A percentile compares a stretch with the other conserved stretches of the same genome.
phyloP scores from a whole-genome alignment of 176 grass and related monocot species.

The Phragmites australis region DNA sequence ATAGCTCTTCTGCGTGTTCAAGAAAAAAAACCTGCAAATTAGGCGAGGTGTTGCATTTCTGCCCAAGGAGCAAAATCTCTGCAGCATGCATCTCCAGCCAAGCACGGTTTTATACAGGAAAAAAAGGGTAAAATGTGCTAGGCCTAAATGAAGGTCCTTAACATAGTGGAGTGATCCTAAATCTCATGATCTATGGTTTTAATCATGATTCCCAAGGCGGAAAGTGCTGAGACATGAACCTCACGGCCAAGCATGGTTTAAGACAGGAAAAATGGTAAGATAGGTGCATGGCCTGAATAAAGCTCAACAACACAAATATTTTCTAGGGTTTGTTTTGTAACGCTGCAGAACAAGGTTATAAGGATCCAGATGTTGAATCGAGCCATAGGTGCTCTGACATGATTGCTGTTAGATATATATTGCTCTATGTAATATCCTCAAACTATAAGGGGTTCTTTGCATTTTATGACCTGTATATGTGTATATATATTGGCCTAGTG shows the following conservation, averaged over 20 bases:
- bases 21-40: too few relatives aligned
- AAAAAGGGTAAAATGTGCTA: neutral
- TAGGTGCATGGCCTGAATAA: neutral
- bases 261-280: neutral
- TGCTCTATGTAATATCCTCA: too few relatives aligned
- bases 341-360: neutral
- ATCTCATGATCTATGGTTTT: neutral
- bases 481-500: too few relatives aligned
- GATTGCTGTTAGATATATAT: too few relatives aligned
- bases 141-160: neutral
- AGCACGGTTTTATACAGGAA: neutral
- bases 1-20: too few relatives aligned
- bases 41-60: neutral
- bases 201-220: neutral
- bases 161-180: neutral
- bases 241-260: neutral
- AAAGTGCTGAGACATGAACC: neutral
- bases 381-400: neutral
- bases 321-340: neutral
- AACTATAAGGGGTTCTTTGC: too few relatives aligned
- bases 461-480: too few relatives aligned
- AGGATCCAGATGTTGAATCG: neutral
- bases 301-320: neutral
- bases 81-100: neutral
- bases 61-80: neutral